A percentile compares a stretch with the other conserved stretches of the same genome.
phyloP scores from a whole-genome alignment of 257 asterid species.

The Solanum acaule region DNA sequence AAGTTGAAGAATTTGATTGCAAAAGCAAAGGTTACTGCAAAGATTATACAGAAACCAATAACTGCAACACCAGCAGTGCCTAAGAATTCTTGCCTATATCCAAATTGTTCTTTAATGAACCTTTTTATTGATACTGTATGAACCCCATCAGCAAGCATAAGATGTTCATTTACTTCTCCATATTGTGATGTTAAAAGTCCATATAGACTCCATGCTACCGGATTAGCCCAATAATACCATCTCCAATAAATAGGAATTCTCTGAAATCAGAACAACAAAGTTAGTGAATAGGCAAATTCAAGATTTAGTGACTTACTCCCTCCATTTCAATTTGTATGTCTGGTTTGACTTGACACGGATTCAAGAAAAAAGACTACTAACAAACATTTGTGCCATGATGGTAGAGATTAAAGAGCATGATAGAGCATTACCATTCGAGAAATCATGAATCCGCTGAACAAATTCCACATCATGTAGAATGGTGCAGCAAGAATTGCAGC shows the following conservation, averaged over 20 bases:
- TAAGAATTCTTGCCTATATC: conserved; percentile 62
- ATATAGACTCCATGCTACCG: conserved; percentile 77
- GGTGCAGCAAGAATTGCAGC: conserved; percentile 78
- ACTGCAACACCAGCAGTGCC: conserved; percentile 54
- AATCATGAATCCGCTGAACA: conserved; percentile 77
- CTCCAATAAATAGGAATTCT: conserved; percentile 96
- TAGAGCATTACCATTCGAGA: conserved; percentile 37
- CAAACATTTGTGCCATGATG: background rate
- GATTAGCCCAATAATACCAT: conserved; percentile 94
- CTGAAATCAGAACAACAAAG: conserved; percentile 15
- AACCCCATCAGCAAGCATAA: conserved; percentile 50
- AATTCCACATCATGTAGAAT: conserved; percentile 77
- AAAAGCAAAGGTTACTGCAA: conserved; percentile 63
- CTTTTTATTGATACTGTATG: conserved; percentile 33
- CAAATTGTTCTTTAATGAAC: conserved; percentile 51
- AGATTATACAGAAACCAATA: conserved; percentile 44
- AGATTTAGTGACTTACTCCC: too few relatives aligned
- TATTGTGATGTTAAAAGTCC: conserved; percentile 81
- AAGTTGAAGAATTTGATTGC: conserved; percentile 67
- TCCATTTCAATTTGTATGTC: too few relatives aligned
- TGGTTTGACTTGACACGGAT: too few relatives aligned
- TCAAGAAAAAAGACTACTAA: background rate
- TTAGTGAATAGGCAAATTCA: background rate
- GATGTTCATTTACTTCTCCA: conserved; percentile 43
- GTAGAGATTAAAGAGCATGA: background rate